These are phyloP conservation scores for Suillus americanus DNA, from an alignment of 768 basidiomycete species.

Conservation along the genomic window DNA sequence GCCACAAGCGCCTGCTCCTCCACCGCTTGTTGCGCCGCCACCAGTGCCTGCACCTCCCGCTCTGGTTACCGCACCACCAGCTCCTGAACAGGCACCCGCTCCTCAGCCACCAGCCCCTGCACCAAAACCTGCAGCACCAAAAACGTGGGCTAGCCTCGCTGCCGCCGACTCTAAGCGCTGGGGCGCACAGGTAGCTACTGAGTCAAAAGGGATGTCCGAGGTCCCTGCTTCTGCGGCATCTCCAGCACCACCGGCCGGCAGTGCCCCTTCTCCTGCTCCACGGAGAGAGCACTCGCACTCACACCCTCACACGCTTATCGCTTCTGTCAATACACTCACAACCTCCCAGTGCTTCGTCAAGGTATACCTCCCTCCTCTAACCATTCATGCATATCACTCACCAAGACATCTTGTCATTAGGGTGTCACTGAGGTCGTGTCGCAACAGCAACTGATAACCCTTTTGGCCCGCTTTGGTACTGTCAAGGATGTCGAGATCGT, in stretches of 20 bases:
- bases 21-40: slow-evolving; percentile 24
- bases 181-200: slow-evolving; percentile 79
- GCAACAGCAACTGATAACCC: slow-evolving; percentile 45
- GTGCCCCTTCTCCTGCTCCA: slow-evolving; percentile 37
- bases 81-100: slow-evolving; percentile 27
- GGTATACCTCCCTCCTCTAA: slow-evolving; percentile 40
- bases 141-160: slow-evolving; percentile 92
- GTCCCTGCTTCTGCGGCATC: slow-evolving; percentile 42
- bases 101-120: slow-evolving; percentile 35
- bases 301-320: slow-evolving; percentile 29
- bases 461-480: slow-evolving; percentile 71
- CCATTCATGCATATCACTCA: slow-evolving; percentile 3
- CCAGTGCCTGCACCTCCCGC: slow-evolving; percentile 20
- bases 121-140: slow-evolving; percentile 54
- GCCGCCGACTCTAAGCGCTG: slow-evolving; percentile 81
- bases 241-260: slow-evolving; percentile 34
- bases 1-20: slow-evolving; percentile 20
- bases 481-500: slow-evolving; percentile 90
- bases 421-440: slow-evolving; percentile 72
- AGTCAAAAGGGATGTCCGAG: slow-evolving; percentile 76
- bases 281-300: slow-evolving; percentile 27
- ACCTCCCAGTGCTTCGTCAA: slow-evolving; percentile 92
- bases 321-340: slow-evolving; percentile 61
- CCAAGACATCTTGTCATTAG: slow-evolving; percentile 32
- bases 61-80: slow-evolving; percentile 33